These are phyloP conservation scores for Leccinum fallax DNA, from an alignment of 1,284 basidiomycete genomes.

Conservation along the genomic window DNA sequence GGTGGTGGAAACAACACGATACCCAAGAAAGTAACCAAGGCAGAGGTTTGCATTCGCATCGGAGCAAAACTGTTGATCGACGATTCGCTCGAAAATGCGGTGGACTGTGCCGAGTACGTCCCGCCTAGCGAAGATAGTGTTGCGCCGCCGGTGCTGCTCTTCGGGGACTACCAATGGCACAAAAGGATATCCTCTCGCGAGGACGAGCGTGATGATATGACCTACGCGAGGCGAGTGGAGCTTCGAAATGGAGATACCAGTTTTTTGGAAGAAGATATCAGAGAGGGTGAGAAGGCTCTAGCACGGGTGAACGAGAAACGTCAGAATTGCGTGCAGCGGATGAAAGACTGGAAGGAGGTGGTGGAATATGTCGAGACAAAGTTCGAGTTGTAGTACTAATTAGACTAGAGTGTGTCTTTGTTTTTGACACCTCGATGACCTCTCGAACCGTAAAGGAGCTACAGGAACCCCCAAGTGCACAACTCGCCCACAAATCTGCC, in stretches of 20 bases:
- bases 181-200: slow-evolving; percentile 45
- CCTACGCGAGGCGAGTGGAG: slow-evolving; percentile 58
- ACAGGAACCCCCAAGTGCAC: slow-evolving; percentile 48
- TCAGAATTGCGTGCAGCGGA: slow-evolving; percentile 45
- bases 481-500: slow-evolving; percentile 44
- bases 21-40: slow-evolving; percentile 66
- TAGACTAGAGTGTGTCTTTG: background rate
- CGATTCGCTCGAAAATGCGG: slow-evolving; percentile 78
- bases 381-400: background rate
- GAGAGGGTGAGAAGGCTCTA: slow-evolving; percentile 19
- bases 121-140: slow-evolving; percentile 25
- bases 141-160: slow-evolving; percentile 61
- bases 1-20: slow-evolving; percentile 42
- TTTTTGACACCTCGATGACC: slow-evolving; percentile 30
- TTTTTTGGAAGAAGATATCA: slow-evolving; percentile 59
- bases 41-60: slow-evolving; percentile 68
- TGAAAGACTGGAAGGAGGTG: slow-evolving; percentile 59
- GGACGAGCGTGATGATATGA: slow-evolving; percentile 55
- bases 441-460: slow-evolving; percentile 52
- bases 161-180: slow-evolving; percentile 82
- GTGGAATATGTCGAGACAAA: slow-evolving; percentile 37
- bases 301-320: slow-evolving; percentile 37
- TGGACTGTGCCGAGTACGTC: slow-evolving; percentile 50
- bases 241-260: slow-evolving; percentile 46
- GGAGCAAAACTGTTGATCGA: slow-evolving; percentile 71